Base-by-base conservation (phyloP, 257 asterid genomes). In the Thymus quinquecostatus region DNA sequence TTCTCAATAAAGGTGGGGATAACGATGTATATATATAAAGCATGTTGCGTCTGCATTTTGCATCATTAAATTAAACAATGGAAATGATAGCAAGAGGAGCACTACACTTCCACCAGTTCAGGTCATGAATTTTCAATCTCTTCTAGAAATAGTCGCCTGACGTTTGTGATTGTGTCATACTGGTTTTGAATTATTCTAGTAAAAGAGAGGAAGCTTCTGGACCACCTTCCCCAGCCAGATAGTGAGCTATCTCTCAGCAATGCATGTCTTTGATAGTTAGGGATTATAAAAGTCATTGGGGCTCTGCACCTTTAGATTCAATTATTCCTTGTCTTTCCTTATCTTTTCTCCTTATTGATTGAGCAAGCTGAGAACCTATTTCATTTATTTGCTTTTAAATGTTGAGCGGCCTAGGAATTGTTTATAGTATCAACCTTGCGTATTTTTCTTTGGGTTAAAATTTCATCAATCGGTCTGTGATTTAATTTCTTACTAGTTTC, bases 351-450 rank as follows among this genome's bases (percentile, higher is more conserved):
- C 1, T 71, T 5, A 60, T 36, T 34, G 27, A 70, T 45, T 43
- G 36, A 29, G 10, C 76, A 36, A 60, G 21, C 21, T 21, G 21
- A 21, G 21, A 21, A 44, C 57, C 14, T 28, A 4, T 38, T 44
- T 4, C 8, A 10, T 6, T 59, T n/a, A 5, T 59, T 34, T 68
- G 64, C 50, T 68, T 61, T 55, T 5, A 33, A 2, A 73, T 53
- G 60, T 41, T 48, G 29, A 63, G 57, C 28, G 13, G 32, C 34
- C 56, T 38, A 21, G 45, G 9, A 14, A 41, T 38, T 3, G 57
- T 73, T 45, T 30, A 44, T 65, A 27, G 9, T 11, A 51, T 28
- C 47, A 29, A 51, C 70, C 41, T 30, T 40, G 7, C 77, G 8
- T 63, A 65, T 13, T 56, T 30, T 53, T 36, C 41, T 21, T 40